Percentiles rank a stretch among this genome's conserved stretches.
These are phyloP conservation scores for Incumbomyces lentus DNA, from an alignment of 2,329 filamentous ascomycete species.

Conservation along the genomic window DNA sequence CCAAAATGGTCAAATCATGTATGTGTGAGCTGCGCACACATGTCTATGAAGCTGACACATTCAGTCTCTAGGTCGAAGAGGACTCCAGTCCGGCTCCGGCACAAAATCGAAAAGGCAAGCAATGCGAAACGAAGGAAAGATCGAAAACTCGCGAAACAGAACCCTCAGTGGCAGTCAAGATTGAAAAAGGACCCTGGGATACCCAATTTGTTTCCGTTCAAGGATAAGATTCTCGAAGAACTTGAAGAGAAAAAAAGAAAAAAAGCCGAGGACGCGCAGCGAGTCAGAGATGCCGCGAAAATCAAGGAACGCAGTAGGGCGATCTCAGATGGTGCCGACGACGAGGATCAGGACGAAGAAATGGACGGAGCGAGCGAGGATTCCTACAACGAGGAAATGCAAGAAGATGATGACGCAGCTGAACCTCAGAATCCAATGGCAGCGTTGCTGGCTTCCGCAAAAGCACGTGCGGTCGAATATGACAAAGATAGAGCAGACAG, in stretches of 20 bases:
- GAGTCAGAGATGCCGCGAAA: constrained; percentile 58
- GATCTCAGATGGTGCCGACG: constrained; percentile 33
- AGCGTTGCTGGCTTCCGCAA: constrained; percentile 75
- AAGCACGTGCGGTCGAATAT: constrained; percentile 65
- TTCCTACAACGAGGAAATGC: constrained; percentile 40
- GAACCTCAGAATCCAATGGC: constrained; percentile 80
- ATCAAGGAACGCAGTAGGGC: constrained; percentile 34
- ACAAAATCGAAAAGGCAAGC: constrained; percentile 93
- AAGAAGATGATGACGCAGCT: constrained; percentile 46
- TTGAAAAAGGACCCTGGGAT: constrained; percentile 97
- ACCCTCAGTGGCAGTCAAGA: constrained; percentile 90
- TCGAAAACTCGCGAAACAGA: constrained; percentile 77
- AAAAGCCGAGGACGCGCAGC: constrained; percentile 69
- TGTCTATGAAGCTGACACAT: constrained; percentile 6
- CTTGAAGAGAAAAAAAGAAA: constrained; percentile 77
- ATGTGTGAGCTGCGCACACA: constrained; percentile 3
- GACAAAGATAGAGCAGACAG: constrained; percentile 55
- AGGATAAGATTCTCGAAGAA: constrained; percentile 86
- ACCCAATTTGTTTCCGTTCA: constrained; percentile 94
- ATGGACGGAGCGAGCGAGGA: constrained; percentile 39
- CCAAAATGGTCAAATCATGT: constrained; percentile 23
- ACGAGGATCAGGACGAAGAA: constrained; percentile 37
- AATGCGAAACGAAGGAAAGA: constrained; percentile 82
- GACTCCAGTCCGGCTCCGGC: constrained; percentile 72
- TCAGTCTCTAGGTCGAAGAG: constrained; percentile 92